Base-by-base conservation (phyloP, 345 rosid species). In the Ailanthus altissimus region DNA sequence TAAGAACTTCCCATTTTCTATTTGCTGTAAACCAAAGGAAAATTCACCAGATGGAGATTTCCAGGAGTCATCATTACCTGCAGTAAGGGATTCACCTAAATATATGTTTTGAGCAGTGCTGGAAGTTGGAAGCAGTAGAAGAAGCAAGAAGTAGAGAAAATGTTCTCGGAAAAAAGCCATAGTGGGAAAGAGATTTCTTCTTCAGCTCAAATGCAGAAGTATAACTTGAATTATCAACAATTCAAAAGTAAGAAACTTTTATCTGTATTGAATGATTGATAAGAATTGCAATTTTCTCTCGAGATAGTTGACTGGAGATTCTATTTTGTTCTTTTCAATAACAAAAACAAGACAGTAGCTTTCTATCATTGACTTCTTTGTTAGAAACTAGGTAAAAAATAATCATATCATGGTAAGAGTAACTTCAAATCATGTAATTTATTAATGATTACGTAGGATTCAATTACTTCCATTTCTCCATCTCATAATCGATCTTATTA, bases 21-120 rank as follows among this genome's bases (percentile, higher is more conserved):
- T 66, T 36, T 76, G 50, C 21, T 43, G 83, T 73, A 90, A 88
- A 21, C 93, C 91, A 4, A 89, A 85, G 6, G 91, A 85, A 13
- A 88, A 86, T 12, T 89, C 90, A 7, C 87, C 86, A 0, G 91
- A 86, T 5, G 84, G 83, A 0, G 90, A 89, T 51, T 49, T 3
- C 93, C 91, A 82, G 8, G 32, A 50, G 77, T 45, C 53, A 5
- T 18, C 61, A 25, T 67, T 45, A 8, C 38, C 46, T 50, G 88
- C 87, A 15, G 65, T 65, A 42, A 88, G 76, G 20, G 76, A 77
- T 63, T 78, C 64, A 14, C 85, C 88, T 64, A 62, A 45, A 36
- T 81, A 25, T 58, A 61, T 63, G 64, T 80, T 85, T 4, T 85
- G 88, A 42, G 86, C 80, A 21, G 12, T 21, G 49, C 64, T 25